Evolutionary conservation across 1,284 basidiomycete genomes (phyloP).

Genomic region (Heterobasidion annosum): DNA sequence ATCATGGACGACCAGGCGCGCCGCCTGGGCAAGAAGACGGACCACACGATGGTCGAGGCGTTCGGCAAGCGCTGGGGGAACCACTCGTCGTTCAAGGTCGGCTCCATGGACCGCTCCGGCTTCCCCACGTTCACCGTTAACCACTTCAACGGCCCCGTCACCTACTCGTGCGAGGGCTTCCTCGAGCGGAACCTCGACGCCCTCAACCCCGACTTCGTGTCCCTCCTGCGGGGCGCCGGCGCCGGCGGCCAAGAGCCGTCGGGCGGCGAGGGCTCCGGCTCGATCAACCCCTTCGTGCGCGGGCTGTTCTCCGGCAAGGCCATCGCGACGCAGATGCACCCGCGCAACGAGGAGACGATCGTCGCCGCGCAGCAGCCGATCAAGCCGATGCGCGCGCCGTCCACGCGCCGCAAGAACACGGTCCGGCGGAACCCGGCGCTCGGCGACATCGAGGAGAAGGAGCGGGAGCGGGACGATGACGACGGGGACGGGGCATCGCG

Average conservation of each 20-base stretch:
- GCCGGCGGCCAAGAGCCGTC: conserved; percentile 26
- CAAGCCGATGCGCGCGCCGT: conserved; percentile 89
- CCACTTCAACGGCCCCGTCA: conserved; percentile 87
- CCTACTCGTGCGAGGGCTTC: conserved; percentile 87
- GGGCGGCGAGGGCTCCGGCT: conserved; percentile 58
- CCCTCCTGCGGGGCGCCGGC: conserved; percentile 67
- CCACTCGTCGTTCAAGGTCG: conserved; percentile 84
- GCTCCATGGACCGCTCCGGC: conserved; percentile 68
- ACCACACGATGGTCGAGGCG: conserved; percentile 91
- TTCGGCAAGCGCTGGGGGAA: conserved; percentile 93
- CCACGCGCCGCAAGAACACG: conserved; percentile 72
- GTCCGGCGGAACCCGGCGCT: conserved; percentile 55
- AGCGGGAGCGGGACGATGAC: conserved; percentile 26
- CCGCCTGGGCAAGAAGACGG: conserved; percentile 82
- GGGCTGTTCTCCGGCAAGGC: conserved; percentile 83
- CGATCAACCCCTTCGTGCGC: conserved; percentile 86
- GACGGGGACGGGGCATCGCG: conserved; percentile 32
- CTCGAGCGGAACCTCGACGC: conserved; percentile 86
- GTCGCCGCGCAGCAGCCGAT: conserved; percentile 90
- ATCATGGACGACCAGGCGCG: conserved; percentile 97
- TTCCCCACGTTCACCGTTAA: conserved; percentile 86
- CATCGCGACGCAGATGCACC: conserved; percentile 86
- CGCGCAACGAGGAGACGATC: conserved; percentile 88
- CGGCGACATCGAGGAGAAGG: conserved; percentile 47
- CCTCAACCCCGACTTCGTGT: conserved; percentile 90